Evolutionary conservation across 352 stramenopile species (phyloP), one percentile per base, ranked within the genome.

Genomic region (Aphanomyces euteiches): DNA sequence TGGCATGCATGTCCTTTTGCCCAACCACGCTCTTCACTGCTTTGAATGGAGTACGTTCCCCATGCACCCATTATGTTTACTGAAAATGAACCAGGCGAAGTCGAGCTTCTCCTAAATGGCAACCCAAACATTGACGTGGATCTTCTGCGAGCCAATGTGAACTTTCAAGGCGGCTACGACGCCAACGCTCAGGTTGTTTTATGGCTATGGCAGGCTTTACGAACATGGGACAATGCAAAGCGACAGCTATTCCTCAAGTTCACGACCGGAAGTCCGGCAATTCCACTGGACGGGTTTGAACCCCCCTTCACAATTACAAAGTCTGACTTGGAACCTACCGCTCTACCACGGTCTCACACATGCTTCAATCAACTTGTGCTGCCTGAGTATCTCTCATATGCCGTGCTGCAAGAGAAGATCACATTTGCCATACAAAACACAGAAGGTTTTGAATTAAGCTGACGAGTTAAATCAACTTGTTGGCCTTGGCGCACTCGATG

Each of bases 331-430:
- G 83, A 90, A 36, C 73, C 79, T 0, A 77, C 80, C n/a, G 79
- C 87, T 7, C 68, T 96, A 12, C 87, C 87, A 50, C 65, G 83
- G 39, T 85, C 85, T 0, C 88, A 96, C 73, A 96, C 88, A 5
- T 96, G 88, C 63, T 96, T 96, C 74, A 96, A 96, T 68, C 88
- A 96, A 69, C 80, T 96, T 10, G 87, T 96, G 38, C 76, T 96
- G 17, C 87, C 88, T 5, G 82, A 90, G 67, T 95, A 93, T 73
- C 72, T 67, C 36, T 86, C 69, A 69, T 92, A 87, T 65, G 74
- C 86, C 66, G 73, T 72, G 3, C 73, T 95, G 8, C 75, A 87
- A 3, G 82, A 87, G 40, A 93, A 96, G 73, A 56, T 96, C 43
- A 79, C 74, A 19, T 92, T 93, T 66, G 85, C 83, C 1, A 89